Percentiles rank a stretch among this genome's conserved stretches.
These are phyloP conservation scores for Russula olivacea DNA, from an alignment of 768 basidiomycete genomes.

Conservation along the genomic window DNA sequence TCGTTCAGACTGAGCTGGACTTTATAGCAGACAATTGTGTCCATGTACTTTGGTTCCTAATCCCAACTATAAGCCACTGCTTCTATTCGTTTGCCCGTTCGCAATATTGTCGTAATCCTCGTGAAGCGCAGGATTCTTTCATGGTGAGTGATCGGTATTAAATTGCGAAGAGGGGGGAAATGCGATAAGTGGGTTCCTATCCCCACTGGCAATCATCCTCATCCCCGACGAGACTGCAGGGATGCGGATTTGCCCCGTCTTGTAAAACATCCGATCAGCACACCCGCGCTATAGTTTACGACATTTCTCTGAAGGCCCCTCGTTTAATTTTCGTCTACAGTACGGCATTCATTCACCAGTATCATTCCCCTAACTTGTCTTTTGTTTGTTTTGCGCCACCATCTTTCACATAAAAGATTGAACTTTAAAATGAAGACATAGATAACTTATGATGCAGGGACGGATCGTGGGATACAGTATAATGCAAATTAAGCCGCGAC, in stretches of 20 bases:
- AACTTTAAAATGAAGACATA: neutral
- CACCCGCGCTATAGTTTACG: neutral
- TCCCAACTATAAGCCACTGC: slow-evolving; percentile 5
- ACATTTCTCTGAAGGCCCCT: neutral
- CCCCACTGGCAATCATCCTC: neutral
- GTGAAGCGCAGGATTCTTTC: neutral
- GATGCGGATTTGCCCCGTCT: neutral
- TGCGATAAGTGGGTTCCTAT: neutral
- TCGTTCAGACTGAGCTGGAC: slow-evolving; percentile 6
- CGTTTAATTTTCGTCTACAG: neutral
- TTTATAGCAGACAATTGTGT: slow-evolving; percentile 14
- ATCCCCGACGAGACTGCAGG: neutral
- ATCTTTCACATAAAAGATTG: slow-evolving; percentile 5
- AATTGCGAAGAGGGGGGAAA: neutral
- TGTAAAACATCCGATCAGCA: slow-evolving; percentile 11
- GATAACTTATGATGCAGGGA: neutral
- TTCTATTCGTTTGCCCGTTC: neutral
- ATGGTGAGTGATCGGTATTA: slow-evolving; percentile 5
- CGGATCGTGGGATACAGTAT: no score
- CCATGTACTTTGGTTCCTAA: slow-evolving; percentile 15
- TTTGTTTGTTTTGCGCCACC: slow-evolving; percentile 4
- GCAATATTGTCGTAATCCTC: neutral
- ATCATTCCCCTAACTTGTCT: neutral
- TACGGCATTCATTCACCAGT: slow-evolving; percentile 6
- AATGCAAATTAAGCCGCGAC: no score